Conservation (phyloP, 257 asterid genomes). For the Lycium ferocissimum region DNA sequence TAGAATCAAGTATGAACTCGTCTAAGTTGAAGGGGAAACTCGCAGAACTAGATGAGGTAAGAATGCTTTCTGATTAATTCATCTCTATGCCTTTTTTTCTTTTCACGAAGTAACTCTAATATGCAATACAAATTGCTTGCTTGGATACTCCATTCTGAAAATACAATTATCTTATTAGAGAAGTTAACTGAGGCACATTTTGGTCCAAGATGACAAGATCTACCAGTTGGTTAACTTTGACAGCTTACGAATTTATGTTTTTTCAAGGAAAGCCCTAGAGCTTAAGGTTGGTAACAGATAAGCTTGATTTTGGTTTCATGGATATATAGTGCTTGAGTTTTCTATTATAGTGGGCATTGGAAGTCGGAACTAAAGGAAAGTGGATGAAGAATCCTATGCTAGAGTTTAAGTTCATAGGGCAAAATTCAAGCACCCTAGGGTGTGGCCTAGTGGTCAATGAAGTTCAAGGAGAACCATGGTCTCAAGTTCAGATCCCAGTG, state of each 20-base stretch:
- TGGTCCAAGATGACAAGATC: background rate
- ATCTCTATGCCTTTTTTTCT: background rate
- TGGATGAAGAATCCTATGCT: background rate
- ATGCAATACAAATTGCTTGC: background rate
- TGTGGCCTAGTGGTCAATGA: background rate
- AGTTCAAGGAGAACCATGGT: background rate
- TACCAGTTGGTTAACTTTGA: background rate
- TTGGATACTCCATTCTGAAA: conserved; percentile 7
- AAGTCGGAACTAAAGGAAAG: background rate
- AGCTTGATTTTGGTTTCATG: background rate
- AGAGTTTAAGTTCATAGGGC: background rate
- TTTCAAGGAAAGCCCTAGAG: background rate
- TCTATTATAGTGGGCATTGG: background rate
- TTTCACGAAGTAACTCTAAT: background rate
- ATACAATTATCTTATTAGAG: background rate
- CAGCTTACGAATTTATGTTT: conserved; percentile 10
- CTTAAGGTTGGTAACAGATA: background rate
- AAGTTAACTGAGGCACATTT: background rate
- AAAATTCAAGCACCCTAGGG: background rate
- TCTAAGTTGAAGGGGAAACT: conserved; percentile 55
- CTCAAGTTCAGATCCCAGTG: background rate
- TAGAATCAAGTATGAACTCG: conserved; percentile 70
- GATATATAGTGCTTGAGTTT: conserved; percentile 11
- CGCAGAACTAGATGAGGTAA: conserved; percentile 62
- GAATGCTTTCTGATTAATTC: conserved; percentile 15